Evolutionary conservation across 2,329 filamentous ascomycete genomes (phyloP).

Genomic region (Claviceps maximensis): DNA sequence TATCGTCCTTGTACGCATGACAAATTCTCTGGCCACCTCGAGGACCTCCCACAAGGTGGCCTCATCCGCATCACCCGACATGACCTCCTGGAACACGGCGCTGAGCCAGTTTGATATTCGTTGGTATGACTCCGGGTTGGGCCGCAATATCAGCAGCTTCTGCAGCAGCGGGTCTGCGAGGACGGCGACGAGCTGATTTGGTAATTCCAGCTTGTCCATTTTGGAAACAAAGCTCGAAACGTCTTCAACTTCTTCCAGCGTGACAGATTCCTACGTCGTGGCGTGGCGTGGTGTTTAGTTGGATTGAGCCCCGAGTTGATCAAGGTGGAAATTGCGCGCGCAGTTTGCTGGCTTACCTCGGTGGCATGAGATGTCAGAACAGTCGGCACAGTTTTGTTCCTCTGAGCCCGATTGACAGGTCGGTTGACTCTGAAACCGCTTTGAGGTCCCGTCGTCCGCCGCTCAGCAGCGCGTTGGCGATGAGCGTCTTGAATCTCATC

Average conservation of each 20-base stretch:
- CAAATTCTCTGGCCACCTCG: conserved; percentile 42
- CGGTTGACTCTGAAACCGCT: conserved; percentile 51
- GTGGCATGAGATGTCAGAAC: conserved; percentile 64
- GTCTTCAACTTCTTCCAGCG: conserved; percentile 65
- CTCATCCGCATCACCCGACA: conserved; percentile 36
- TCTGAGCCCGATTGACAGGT: conserved; percentile 18
- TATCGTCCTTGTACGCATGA: conserved; percentile 39
- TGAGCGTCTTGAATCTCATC: conserved; percentile 51
- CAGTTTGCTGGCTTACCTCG: conserved; percentile 34
- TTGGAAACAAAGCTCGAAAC: conserved; percentile 56
- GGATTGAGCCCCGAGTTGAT: neutral
- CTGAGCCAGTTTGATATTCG: conserved; percentile 48
- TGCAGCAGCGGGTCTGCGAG: conserved; percentile 65
- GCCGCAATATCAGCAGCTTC: conserved; percentile 57
- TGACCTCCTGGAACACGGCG: conserved; percentile 41
- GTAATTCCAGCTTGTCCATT: conserved; percentile 66
- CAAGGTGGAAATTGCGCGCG: neutral
- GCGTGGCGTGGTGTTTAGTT: neutral
- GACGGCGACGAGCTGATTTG: conserved; percentile 68
- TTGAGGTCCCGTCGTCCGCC: conserved; percentile 20
- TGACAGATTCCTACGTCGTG: conserved; percentile 39
- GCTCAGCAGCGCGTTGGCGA: conserved; percentile 31
- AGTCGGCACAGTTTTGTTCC: conserved; percentile 41
- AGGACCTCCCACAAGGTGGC: conserved; percentile 40
- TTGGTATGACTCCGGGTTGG: conserved; percentile 35